Evolutionary conservation across 1,284 basidiomycete species (phyloP).

Genomic region (Tylopilus orsonianus): DNA sequence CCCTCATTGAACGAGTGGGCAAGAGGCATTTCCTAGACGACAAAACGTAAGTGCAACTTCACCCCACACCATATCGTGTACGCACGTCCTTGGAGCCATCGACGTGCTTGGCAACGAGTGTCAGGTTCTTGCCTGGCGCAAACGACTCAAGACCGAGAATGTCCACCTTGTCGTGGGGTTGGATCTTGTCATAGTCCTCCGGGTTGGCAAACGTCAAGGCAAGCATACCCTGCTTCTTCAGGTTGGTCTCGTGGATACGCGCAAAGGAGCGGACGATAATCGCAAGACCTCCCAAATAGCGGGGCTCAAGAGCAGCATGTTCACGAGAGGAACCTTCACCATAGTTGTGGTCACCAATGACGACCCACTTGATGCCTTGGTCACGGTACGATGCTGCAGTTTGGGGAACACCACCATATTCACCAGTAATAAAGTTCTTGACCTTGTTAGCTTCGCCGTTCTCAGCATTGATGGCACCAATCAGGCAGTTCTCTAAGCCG

Average conservation of each 20-base stretch:
- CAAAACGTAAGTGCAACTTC: constrained; percentile 2
- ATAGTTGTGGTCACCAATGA: constrained; percentile 94
- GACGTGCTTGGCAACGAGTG: constrained; percentile 75
- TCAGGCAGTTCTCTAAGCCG: constrained; percentile 85
- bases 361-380: constrained; percentile 91
- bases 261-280: constrained; percentile 96
- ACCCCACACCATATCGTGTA: constrained; percentile 16
- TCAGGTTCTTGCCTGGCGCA: constrained; percentile 86
- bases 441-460: constrained; percentile 96
- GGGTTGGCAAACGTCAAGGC: constrained; percentile 87
- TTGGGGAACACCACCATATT: constrained; percentile 84
- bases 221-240: constrained; percentile 98
- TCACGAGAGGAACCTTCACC: constrained; percentile 98
- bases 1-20: constrained; percentile 86
- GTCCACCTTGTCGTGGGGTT: constrained; percentile 80
- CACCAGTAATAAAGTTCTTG: constrained; percentile 88
- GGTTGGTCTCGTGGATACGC: constrained; percentile 97
- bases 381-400: constrained; percentile 89
- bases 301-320: constrained; percentile 96
- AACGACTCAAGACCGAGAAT: constrained; percentile 80
- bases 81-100: constrained; percentile 75
- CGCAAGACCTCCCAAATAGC: constrained; percentile 93
- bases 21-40: constrained; percentile 55
- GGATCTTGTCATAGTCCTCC: constrained; percentile 89
- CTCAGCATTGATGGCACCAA: constrained; percentile 94